Base-by-base conservation (phyloP, 2,329 filamentous ascomycete genomes). In the Immersiporthe knoxdaviesiana region DNA sequence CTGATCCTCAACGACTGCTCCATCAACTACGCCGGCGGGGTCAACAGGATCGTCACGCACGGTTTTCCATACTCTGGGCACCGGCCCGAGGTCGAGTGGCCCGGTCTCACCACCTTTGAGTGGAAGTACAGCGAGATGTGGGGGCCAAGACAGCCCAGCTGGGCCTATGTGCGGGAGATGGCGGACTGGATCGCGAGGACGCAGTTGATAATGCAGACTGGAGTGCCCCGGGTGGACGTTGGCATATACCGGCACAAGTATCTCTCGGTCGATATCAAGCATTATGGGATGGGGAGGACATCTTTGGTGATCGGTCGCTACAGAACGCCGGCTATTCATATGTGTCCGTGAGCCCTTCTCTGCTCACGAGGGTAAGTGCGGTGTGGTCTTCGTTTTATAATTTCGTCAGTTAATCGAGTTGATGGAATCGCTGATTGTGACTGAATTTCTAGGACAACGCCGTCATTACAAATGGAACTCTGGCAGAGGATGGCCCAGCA, bases 1-100 rank as follows among this genome's bases (percentile, higher is more conserved):
- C 50, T 63, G 10, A 63, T 67, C 16, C 24, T 67, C n/a, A 67
- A 67, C 24, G 66, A 67, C 59, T 67, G 66, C 56, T 59, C 66
- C 47, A 67, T 67, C 66, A 67, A 67, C 18, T 67, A 67, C n/a
- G 66, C 27, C 30, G 66, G 66, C 35, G 66, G 66, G 10, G 60
- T 67, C n/a, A 67, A 67, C 66, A 62, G 66, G 35, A 67, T 67
- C 18, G 66, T 67, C 60, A 63, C 66, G 59, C 66, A 67, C 35
- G 66, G 66, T 5, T 67, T 56, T 21, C 66, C 66, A 11, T 67
- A 67, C 39, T 63, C 66, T 18, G 66, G 66, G 12, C 37, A 58
- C n/a, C 59, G 66, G 16, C 66, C 66, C 2, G 66, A 59, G 16
- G 66, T 63, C 30, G 59, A 58, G 59, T 67, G 66, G 66, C 66